phyloP scores from a whole-genome alignment of 495 filamentous ascomycete genomes.

The Penicillium subrubescens region DNA sequence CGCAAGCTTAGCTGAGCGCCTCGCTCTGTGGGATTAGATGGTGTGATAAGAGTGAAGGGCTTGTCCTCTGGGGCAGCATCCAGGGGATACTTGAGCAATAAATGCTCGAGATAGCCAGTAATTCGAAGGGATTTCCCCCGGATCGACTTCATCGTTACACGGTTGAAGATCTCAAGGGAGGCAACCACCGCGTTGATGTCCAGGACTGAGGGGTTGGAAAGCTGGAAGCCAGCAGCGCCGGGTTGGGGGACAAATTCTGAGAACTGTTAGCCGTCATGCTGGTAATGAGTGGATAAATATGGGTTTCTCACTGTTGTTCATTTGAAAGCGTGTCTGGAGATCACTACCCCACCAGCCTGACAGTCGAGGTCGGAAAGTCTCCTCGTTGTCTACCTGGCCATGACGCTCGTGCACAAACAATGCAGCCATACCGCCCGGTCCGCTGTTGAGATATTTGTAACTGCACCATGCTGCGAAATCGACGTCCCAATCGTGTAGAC shows the following conservation, averaged over 20 bases:
- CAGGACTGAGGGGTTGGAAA: constrained; percentile 63
- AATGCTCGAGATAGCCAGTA: constrained; percentile 78
- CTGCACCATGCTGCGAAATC: constrained; percentile 97
- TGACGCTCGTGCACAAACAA: constrained; percentile 85
- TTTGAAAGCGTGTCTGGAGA: constrained; percentile 73
- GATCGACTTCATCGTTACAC: constrained; percentile 68
- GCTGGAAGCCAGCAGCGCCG: constrained; percentile 63
- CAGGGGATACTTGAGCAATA: constrained; percentile 52
- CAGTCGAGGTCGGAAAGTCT: constrained; percentile 58
- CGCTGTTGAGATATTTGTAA: constrained; percentile 95
- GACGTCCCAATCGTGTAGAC: constrained; percentile 89
- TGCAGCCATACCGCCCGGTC: constrained; percentile 84
- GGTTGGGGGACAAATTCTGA: constrained; percentile 69
- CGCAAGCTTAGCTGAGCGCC: constrained; percentile 86
- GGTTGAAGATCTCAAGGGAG: constrained; percentile 75
- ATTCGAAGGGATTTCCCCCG: constrained; percentile 73
- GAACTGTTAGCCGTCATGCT: neutral
- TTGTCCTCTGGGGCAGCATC: constrained; percentile 39
- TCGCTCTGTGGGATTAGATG: constrained; percentile 65
- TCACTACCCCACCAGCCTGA: constrained; percentile 92
- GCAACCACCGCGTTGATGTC: constrained; percentile 69
- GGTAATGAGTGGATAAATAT: neutral
- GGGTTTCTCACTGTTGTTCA: constrained; percentile 61
- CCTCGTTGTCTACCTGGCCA: constrained; percentile 49
- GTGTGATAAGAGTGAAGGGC: constrained; percentile 81